Evolutionary conservation across 1,139 yeast species (phyloP), one percentile per base, ranked within the genome.

Genomic region (Diutina mesorugosa): DNA sequence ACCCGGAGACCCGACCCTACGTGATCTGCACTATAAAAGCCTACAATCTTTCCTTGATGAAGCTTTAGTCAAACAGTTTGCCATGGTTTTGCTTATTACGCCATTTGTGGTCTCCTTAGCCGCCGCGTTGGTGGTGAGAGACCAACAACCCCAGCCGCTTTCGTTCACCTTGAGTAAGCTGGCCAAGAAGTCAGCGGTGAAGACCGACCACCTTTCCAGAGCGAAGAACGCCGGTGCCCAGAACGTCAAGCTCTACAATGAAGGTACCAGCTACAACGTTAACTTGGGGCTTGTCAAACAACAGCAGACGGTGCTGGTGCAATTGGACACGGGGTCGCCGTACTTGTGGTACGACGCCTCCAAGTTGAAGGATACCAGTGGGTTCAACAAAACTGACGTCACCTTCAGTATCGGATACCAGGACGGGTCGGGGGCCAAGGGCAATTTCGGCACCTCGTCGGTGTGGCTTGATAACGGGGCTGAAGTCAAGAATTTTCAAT

Each of bases 401-500:
- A 52, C 46, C 2, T 59, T 58, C 55, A n/a, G 29, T 47, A 58
- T 57, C 14, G 38, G 45, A 18, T 60, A 60, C 45, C 46, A 51
- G 12, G 61, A 59, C 45, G 56, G 55, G 1, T 45, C 55, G 7
- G 18, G 29, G 5, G 48, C 53, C 6, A 10, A 18, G 3, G 62
- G 62, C 6, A 51, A 50, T 46, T 58, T 38, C 26, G 45, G 62
- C 57, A 57, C 46, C 45, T 6, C 55, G 58, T 35, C 14, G 50
- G 26, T 57, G 57, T 45, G 48, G 38, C 14, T 35, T n/a, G 18
- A 48, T 2, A 50, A 26, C 18, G 16, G 47, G 14, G 54, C 58
- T 3, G 55, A 55, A n/a, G 47, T 59, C 10, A 18, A 54, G 2
- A 26, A 46, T 16, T 58, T 59, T 51, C 60, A 60, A 56, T 60